Base-by-base conservation (phyloP, 768 basidiomycete species). In the Lactifluus piperatus region DNA sequence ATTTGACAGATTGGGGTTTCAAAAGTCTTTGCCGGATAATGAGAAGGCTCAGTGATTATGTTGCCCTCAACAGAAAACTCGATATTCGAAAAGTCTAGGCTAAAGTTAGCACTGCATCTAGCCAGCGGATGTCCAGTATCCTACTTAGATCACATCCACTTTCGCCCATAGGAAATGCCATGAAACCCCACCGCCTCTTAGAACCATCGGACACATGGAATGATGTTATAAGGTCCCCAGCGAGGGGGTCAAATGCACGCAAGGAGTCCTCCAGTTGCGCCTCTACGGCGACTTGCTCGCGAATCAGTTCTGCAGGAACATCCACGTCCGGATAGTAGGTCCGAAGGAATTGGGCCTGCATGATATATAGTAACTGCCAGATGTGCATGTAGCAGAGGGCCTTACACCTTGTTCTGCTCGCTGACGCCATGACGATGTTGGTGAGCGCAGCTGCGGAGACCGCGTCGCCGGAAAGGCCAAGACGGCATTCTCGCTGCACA, bases 321-420 rank as follows among this genome's bases (percentile, higher is more conserved):
- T 90, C 86, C 16, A 85, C 75, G 60, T 91, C 88, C 1, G 89
- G 87, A 54, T 85, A 77, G 69, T 79, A 78, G 4, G 81, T 83
- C 46, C 85, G 81, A 48, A 91, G 74, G 65, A 88, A 89, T 56
- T 84, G 82, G 14, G 85, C 79, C 89, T 92, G 59, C 18, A 47
- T n/a, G 36, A 49, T 27, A 26, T 16, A 34, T 24, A 18, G 58
- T 48, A 32, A 30, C 43, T 36, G 47, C 51, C 45, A 52, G 48
- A 60, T 11, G 36, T 18, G 14, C 29, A 54, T 57, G 54, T 39
- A 29, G 18, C 16, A 39, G 3, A 54, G 24, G 32, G 6, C 58
- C 80, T 51, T 69, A 91, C 88, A 24, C 84, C 84, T 73, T 83
- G 81, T 69, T 89, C 85, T 5, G 81, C 78, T 10, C 78, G 79